These are phyloP conservation scores for Alternaria metachromatica DNA, from an alignment of 2,329 filamentous ascomycete genomes.

Conservation along the genomic window DNA sequence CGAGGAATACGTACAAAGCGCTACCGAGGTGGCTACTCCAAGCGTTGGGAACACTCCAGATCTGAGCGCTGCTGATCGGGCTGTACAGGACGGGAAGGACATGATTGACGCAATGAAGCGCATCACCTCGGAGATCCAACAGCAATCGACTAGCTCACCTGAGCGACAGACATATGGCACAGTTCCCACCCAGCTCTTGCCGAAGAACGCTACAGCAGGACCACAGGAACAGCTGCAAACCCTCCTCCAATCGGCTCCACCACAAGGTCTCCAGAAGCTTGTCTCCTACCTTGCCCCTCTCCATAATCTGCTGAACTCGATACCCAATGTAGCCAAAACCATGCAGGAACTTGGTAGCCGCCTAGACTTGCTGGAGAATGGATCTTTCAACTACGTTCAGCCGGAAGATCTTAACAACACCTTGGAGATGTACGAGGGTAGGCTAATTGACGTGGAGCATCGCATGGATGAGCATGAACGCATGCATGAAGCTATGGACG, in stretches of 20 bases:
- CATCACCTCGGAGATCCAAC: conserved; percentile 33
- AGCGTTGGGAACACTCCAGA: conserved; percentile 53
- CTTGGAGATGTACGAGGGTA: conserved; percentile 70
- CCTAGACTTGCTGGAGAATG: conserved; percentile 71
- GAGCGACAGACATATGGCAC: conserved; percentile 23
- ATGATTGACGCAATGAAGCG: conserved; percentile 40
- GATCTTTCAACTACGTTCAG: conserved; percentile 70
- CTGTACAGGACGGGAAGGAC: conserved; percentile 45
- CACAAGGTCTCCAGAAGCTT: conserved; percentile 44
- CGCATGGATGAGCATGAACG: conserved; percentile 52
- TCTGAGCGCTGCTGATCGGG: conserved; percentile 41
- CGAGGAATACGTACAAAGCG: conserved; percentile 53
- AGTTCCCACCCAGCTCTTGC: conserved; percentile 30
- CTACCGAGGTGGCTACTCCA: conserved; percentile 57
- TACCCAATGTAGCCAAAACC: conserved; percentile 54
- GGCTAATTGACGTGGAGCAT: conserved; percentile 72
- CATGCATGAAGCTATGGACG: conserved; percentile 40
- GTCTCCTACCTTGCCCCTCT: conserved; percentile 45
- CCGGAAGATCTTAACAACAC: conserved; percentile 74
- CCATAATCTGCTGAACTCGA: conserved; percentile 45
- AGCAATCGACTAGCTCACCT: conserved; percentile 22
- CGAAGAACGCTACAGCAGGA: conserved; percentile 30
- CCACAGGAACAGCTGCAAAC: conserved; percentile 43
- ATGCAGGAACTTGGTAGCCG: conserved; percentile 69
- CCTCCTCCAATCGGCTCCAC: conserved; percentile 39